phyloP scores from a whole-genome alignment of 2,329 filamentous ascomycete genomes.

The Cytospora chrysosperma region DNA sequence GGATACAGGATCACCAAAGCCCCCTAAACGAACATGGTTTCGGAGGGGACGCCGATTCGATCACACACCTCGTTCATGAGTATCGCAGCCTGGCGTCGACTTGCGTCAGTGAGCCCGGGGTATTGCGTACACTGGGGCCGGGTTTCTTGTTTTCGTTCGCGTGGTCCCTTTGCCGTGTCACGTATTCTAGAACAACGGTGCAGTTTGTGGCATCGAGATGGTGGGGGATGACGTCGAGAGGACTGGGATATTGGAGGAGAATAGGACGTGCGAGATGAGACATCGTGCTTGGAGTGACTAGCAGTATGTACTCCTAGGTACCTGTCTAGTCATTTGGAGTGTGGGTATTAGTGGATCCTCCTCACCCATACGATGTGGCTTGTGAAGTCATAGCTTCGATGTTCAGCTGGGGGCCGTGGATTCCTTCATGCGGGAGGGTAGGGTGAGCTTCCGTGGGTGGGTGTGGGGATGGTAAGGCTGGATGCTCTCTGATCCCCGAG shows the following conservation, averaged over 20 bases:
- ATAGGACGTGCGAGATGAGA: background rate
- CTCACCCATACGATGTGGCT: constrained; percentile 9
- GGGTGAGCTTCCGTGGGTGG: constrained; percentile 1
- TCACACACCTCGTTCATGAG: constrained; percentile 8
- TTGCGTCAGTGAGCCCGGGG: constrained; percentile 21
- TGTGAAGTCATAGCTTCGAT: constrained; percentile 23
- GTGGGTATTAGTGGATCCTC: constrained; percentile 5
- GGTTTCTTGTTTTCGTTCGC: constrained; percentile 21
- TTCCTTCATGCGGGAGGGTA: constrained; percentile 14
- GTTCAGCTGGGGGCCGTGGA: constrained; percentile 6
- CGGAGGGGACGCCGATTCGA: constrained; percentile 5
- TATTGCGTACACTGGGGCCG: constrained; percentile 8
- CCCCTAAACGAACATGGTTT: constrained; percentile 17
- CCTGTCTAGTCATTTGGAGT: constrained; percentile 8
- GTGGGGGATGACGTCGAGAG: constrained; percentile 22
- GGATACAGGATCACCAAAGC: background rate
- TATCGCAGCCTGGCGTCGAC: background rate
- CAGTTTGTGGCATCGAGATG: background rate
- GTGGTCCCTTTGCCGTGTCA: constrained; percentile 7
- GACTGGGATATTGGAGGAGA: constrained; percentile 3
- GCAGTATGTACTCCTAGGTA: constrained; percentile 19
- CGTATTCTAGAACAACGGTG: background rate
- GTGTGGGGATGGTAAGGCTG: constrained; percentile 13
- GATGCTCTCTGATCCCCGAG: background rate
- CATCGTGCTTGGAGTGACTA: background rate